Base-by-base conservation (phyloP, 768 basidiomycete species). In the Lactifluus pinguis region DNA sequence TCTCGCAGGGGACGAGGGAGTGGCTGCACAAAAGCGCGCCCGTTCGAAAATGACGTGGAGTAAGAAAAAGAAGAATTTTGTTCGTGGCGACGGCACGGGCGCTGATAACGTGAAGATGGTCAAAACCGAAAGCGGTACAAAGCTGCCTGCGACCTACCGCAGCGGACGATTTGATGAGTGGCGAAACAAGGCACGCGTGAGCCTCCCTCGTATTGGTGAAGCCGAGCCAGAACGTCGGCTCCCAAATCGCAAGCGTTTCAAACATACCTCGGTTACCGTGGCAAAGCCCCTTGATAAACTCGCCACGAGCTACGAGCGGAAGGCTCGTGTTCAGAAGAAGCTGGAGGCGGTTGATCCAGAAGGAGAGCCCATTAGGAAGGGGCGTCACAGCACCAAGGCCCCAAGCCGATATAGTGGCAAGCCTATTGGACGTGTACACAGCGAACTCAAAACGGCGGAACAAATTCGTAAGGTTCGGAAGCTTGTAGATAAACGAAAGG, bases 91-190 rank as follows among this genome's bases (percentile, higher is more conserved):
- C 57, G 90, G 92, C 11, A 79, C 75, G 48, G 95, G 93, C 19
- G 83, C 93, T 8, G 93, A 98, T 71, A 97, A 98, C 71, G 79
- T 95, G 67, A 98, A 97, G 73, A 79, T 98, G 65, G 87, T 99
- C 67, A 84, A 83, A 66, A 93, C 93, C 0, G 97, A 99, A 73
- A 93, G 86, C 67, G 97, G 97, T 4, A 84, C 87, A 15, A 84
- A 87, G 51, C 78, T 99, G 19, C 95, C 97, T 4, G 93, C 93
- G 3, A 86, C 86, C 10, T 99, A 93, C 74, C 86, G 89, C 55
- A 92, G 89, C 66, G 97, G 97, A 11, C 84, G 92, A 15, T 99
- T 92, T 72, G 91, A 95, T 58, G 93, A 95, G 71, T 99, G 97
- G 97, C 89, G 87, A 72, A 78, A 81, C 62, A 91, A 89, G 73